Conservation (phyloP, 148 eudicot genomes). For the Bassia scoparia region DNA sequence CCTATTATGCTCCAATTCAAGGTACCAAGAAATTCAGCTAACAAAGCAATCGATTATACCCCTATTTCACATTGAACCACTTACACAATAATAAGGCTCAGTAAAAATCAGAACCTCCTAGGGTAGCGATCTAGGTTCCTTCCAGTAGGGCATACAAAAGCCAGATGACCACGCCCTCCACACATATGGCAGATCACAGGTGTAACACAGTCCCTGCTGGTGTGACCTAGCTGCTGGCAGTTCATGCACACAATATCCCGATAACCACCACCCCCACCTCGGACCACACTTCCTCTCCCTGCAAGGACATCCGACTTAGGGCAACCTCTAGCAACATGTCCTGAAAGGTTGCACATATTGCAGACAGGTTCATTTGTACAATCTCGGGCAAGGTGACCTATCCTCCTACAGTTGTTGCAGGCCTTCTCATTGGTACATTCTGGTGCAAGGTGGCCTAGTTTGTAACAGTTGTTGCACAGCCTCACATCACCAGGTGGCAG, state of each 20-base stretch:
- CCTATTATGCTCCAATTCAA: neutral
- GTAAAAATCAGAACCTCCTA: slow-evolving; percentile 19
- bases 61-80: neutral
- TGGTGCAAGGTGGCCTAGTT: slow-evolving; percentile 45
- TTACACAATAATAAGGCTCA: neutral
- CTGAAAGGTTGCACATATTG: slow-evolving; percentile 48
- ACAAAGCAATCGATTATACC: neutral
- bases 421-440: slow-evolving; percentile 56
- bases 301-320: slow-evolving; percentile 35
- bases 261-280: slow-evolving; percentile 28
- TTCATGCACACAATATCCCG: slow-evolving; percentile 41
- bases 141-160: slow-evolving; percentile 41
- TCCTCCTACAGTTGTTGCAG: slow-evolving; percentile 54
- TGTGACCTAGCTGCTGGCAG: slow-evolving; percentile 44
- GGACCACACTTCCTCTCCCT: slow-evolving; percentile 27
- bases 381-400: slow-evolving; percentile 53
- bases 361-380: slow-evolving; percentile 48
- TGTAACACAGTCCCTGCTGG: slow-evolving; percentile 40
- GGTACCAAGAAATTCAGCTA: neutral
- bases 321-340: slow-evolving; percentile 48
- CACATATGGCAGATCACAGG: slow-evolving; percentile 47
- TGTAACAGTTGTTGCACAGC: slow-evolving; percentile 58
- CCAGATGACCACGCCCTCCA: slow-evolving; percentile 51
- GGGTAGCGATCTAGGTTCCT: slow-evolving; percentile 33
- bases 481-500: slow-evolving; percentile 40